Conservation (phyloP, 164 flowering plant species). For the Tetracentron sinense region DNA sequence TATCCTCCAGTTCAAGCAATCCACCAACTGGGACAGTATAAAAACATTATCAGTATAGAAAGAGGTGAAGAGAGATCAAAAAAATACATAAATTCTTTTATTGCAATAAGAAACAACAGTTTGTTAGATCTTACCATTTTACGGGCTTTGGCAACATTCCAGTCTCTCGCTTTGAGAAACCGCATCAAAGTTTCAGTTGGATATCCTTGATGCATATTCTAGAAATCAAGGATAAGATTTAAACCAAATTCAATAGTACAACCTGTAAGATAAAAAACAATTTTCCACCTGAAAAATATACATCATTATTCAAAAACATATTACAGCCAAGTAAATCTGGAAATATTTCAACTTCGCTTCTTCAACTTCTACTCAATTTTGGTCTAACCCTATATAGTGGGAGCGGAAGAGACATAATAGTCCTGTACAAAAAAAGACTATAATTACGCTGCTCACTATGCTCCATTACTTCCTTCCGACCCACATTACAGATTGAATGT, state of each 20-base stretch:
- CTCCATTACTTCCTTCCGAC: no score
- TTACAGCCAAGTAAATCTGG: no score
- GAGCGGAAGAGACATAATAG: no score
- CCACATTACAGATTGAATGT: no score
- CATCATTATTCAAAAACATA: background rate
- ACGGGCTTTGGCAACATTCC: constrained; percentile 80
- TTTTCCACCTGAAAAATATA: constrained; percentile 1
- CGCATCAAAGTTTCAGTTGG: constrained; percentile 57
- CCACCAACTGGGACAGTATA: constrained; percentile 54
- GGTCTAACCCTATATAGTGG: no score
- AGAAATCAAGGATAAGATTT: constrained; percentile 18
- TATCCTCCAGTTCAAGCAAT: constrained; percentile 81
- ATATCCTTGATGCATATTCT: constrained; percentile 85
- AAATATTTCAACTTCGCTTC: no score
- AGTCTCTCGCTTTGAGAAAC: constrained; percentile 91
- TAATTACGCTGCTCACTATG: no score
- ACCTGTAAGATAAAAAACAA: background rate
- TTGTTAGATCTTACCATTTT: constrained; percentile 58
- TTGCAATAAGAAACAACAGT: background rate
- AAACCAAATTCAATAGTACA: background rate
- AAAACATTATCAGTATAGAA: constrained; percentile 4
- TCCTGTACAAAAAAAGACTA: no score
- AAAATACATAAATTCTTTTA: background rate
- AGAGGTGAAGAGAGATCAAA: background rate
- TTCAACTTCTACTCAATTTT: no score